Conservation (phyloP, 345 rosid genomes). For the Bruguiera sexangula region DNA sequence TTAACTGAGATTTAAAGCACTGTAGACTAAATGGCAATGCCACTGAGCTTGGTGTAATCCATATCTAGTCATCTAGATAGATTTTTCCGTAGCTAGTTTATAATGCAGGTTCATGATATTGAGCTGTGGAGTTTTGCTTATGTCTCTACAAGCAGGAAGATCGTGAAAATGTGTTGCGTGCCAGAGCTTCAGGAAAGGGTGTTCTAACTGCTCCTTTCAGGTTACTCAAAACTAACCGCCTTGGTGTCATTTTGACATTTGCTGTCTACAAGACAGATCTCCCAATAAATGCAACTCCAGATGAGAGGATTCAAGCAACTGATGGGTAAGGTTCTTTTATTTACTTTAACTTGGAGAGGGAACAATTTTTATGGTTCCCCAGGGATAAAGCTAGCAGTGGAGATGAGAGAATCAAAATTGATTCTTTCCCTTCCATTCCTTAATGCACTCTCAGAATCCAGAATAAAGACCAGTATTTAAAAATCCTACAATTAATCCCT, state of each 20-base stretch:
- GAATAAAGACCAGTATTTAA: neutral
- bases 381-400: too few species aligned
- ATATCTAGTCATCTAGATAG: neutral
- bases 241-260: constrained; percentile 92
- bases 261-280: constrained; percentile 84
- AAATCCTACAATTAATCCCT: neutral
- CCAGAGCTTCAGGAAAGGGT: constrained; percentile 85
- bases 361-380: neutral
- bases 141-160: constrained; percentile 65
- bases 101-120: constrained; percentile 1
- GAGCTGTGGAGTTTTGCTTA: constrained; percentile 7
- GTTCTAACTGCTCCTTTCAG: constrained; percentile 95
- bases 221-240: constrained; percentile 81
- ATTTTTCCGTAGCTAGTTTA: neutral
- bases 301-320: constrained; percentile 79
- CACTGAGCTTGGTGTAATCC: neutral
- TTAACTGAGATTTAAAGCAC: too few species aligned
- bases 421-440: neutral
- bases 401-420: too few species aligned
- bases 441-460: neutral
- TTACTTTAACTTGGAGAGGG: neutral
- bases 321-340: constrained; percentile 56
- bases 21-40: too few species aligned
- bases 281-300: constrained; percentile 72
- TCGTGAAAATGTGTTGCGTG: constrained; percentile 79